Conservation (phyloP, 2,329 filamentous ascomycete genomes). For the Talaromyces funiculosus region DNA sequence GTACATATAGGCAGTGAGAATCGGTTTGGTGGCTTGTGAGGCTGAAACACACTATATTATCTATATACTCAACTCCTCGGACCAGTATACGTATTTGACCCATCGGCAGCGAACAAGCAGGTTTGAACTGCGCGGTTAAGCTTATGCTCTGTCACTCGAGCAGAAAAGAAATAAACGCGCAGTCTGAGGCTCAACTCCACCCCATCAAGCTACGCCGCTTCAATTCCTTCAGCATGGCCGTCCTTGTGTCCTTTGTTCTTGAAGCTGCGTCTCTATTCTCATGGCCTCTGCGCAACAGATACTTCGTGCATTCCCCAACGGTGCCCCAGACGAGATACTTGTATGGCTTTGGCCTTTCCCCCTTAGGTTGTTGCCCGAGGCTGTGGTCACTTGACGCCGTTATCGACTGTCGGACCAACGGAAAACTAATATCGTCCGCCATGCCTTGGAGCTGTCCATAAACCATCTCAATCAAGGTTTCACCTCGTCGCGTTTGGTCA, state of each 20-base stretch:
- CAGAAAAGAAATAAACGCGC: not conserved
- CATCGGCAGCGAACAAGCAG: not conserved
- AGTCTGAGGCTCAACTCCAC: not conserved
- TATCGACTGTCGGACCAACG: conserved; percentile 38
- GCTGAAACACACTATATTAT: not conserved
- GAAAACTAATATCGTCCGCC: conserved; percentile 54
- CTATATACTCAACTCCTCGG: not conserved
- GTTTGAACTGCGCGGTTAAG: not conserved
- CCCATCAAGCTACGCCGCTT: conserved; percentile 26
- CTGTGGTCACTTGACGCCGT: not conserved
- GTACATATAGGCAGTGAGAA: not conserved
- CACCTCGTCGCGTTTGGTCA: conserved; percentile 34
- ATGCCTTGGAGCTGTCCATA: conserved; percentile 56
- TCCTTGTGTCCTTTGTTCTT: conserved; percentile 47
- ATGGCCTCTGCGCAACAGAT: conserved; percentile 51
- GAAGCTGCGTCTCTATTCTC: conserved; percentile 54
- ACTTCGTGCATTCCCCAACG: conserved; percentile 72
- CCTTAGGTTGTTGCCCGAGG: conserved; percentile 28
- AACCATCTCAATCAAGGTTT: conserved; percentile 42
- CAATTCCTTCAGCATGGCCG: conserved; percentile 49
- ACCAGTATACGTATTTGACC: not conserved
- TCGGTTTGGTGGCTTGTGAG: not conserved
- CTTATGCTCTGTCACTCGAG: not conserved
- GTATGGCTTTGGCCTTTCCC: conserved; percentile 44
- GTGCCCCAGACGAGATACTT: conserved; percentile 54